phyloP scores from a whole-genome alignment of 495 filamentous ascomycete genomes.

The Penicillium daleae region DNA sequence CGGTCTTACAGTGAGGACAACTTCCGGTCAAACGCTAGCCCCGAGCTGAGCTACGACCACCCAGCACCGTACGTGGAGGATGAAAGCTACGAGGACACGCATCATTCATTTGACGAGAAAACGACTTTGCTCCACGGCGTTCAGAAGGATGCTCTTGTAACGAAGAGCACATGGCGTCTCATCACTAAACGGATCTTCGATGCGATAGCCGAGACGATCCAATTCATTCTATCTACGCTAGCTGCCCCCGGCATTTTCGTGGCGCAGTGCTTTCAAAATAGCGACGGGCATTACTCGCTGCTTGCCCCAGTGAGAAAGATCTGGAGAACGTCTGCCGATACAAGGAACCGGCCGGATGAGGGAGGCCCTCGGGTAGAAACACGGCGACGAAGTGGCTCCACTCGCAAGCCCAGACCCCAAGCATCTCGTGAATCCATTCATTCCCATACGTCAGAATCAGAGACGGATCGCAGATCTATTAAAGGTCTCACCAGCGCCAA shows the following conservation, averaged over 20 bases:
- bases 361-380: constrained; percentile 30
- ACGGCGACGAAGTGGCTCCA: constrained; percentile 39
- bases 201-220: constrained; percentile 66
- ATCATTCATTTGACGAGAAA: constrained; percentile 60
- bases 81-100: constrained; percentile 35
- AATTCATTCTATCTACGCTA: constrained; percentile 76
- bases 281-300: constrained; percentile 76
- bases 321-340: constrained; percentile 43
- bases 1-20: constrained; percentile 53
- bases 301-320: constrained; percentile 63
- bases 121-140: constrained; percentile 60
- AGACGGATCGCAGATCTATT: constrained; percentile 40
- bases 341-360: constrained; percentile 34
- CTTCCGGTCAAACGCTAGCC: constrained; percentile 37
- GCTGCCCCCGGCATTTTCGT: constrained; percentile 79
- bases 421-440: constrained; percentile 44
- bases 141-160: constrained; percentile 54
- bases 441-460: constrained; percentile 54
- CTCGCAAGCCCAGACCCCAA: constrained; percentile 43
- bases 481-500: constrained; percentile 33
- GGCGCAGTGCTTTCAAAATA: constrained; percentile 78
- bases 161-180: constrained; percentile 51
- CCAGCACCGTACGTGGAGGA: constrained; percentile 31
- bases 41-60: constrained; percentile 44
- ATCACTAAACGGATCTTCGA: constrained; percentile 52